These are phyloP conservation scores for Podaxis carcinomalis DNA, from an alignment of 768 basidiomycete species.

Conservation along the genomic window DNA sequence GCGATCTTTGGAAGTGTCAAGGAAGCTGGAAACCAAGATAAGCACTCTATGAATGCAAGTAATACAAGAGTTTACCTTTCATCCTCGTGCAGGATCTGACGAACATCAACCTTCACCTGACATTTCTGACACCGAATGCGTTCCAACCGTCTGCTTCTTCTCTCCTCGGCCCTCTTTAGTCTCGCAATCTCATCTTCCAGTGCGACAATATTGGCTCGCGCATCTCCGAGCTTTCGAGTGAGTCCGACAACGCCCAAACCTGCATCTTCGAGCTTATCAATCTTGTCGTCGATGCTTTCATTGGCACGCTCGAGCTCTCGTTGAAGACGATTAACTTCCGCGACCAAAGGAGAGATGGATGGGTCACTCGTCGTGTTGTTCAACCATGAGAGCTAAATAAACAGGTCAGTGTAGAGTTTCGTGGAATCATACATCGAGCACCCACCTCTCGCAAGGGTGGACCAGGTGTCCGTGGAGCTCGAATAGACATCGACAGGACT, in stretches of 20 bases:
- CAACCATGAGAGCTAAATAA: slow-evolving; percentile 66
- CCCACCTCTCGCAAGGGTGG: slow-evolving; percentile 74
- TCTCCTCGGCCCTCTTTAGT: slow-evolving; percentile 63
- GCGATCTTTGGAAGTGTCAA: slow-evolving; percentile 44
- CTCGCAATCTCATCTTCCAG: slow-evolving; percentile 71
- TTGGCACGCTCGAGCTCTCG: slow-evolving; percentile 76
- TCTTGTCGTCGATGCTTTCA: slow-evolving; percentile 82
- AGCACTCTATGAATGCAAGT: background rate
- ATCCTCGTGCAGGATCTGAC: slow-evolving; percentile 40
- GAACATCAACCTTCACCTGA: slow-evolving; percentile 54
- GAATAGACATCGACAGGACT: slow-evolving; percentile 61
- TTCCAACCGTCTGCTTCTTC: slow-evolving; percentile 56
- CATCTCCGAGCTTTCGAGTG: slow-evolving; percentile 68
- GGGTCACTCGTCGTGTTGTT: slow-evolving; percentile 57
- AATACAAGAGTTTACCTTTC: slow-evolving; percentile 47
- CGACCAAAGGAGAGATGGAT: slow-evolving; percentile 56
- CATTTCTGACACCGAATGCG: slow-evolving; percentile 69
- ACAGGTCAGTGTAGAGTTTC: background rate
- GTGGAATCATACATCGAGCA: slow-evolving; percentile 7
- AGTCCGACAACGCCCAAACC: slow-evolving; percentile 72
- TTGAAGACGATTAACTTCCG: slow-evolving; percentile 71
- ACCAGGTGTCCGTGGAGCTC: slow-evolving; percentile 74
- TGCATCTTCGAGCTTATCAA: slow-evolving; percentile 80
- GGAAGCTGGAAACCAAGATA: slow-evolving; percentile 34
- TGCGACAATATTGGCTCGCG: slow-evolving; percentile 46